Conservation (phyloP, 352 stramenopile species). For the Phytophthora litchii region DNA sequence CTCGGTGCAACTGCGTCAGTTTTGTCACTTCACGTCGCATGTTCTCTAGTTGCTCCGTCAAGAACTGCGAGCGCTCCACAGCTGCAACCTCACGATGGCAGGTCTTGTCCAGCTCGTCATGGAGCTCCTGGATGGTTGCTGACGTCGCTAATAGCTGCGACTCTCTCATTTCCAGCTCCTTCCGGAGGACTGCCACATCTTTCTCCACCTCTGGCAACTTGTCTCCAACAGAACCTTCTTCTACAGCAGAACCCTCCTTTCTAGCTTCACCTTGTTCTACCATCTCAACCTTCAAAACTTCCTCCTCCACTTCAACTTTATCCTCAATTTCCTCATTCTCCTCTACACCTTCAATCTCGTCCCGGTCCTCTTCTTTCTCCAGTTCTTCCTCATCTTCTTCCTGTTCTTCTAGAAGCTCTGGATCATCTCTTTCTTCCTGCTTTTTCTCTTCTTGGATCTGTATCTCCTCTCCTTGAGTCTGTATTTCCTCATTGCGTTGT, state of each 20-base stretch:
- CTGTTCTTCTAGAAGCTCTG: constrained; percentile 14
- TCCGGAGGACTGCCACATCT: constrained; percentile 33
- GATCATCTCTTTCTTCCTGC: neutral
- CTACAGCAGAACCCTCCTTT: neutral
- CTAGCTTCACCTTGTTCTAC: constrained; percentile 5
- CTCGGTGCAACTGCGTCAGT: constrained; percentile 50
- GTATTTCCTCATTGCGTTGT: constrained; percentile 4
- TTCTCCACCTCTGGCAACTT: too few relatives aligned
- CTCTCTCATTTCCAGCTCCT: constrained; percentile 60
- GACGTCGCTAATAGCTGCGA: constrained; percentile 73
- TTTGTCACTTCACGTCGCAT: constrained; percentile 65
- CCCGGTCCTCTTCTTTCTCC: too few relatives aligned
- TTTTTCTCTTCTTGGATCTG: neutral
- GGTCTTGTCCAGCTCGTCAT: constrained; percentile 79
- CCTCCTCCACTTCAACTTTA: constrained; percentile 4
- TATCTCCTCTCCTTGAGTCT: neutral
- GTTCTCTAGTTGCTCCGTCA: constrained; percentile 71
- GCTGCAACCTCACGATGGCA: constrained; percentile 67
- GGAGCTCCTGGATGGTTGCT: constrained; percentile 66
- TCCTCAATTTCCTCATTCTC: neutral
- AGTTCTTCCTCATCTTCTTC: constrained; percentile 12
- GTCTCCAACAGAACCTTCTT: constrained; percentile 1
- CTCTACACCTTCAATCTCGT: constrained; percentile 5
- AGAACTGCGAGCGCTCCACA: constrained; percentile 61
- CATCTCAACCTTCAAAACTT: constrained; percentile 1